These are phyloP conservation scores for Jasminum sambac DNA, from an alignment of 257 asterid species.

Conservation along the genomic window DNA sequence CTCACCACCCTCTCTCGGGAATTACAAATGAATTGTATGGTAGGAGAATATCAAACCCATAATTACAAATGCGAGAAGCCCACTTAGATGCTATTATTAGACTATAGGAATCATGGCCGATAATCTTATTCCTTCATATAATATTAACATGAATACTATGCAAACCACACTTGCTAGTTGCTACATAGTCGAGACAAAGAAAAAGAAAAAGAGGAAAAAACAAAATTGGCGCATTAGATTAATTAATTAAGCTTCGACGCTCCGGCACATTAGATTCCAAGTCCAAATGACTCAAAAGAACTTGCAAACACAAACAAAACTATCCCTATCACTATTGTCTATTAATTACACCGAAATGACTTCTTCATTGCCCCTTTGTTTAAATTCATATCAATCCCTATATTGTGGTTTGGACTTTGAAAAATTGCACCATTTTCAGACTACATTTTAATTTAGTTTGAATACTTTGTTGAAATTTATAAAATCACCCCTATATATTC, in stretches of 20 bases:
- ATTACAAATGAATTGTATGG: no score
- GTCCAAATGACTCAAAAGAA: constrained; percentile 6
- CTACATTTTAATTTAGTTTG: constrained; percentile 48
- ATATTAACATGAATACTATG: neutral
- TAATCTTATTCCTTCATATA: no score
- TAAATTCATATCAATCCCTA: constrained; percentile 40
- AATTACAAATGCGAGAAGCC: no score
- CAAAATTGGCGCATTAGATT: no score
- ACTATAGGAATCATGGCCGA: no score
- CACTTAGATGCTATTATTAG: no score
- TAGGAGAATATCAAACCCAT: no score
- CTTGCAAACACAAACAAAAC: constrained; percentile 19
- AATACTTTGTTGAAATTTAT: neutral
- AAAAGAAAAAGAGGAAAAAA: no score
- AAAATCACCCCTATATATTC: constrained; percentile 4
- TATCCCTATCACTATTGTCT: constrained; percentile 29
- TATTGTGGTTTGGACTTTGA: constrained; percentile 84
- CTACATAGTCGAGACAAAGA: neutral
- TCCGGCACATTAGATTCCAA: constrained; percentile 1
- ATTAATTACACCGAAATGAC: constrained; percentile 34
- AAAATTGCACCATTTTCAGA: constrained; percentile 80
- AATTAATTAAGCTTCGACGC: no score
- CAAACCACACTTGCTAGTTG: neutral
- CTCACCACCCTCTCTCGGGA: no score
- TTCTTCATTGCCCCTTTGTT: constrained; percentile 22